These are phyloP conservation scores for Dryas alaskensis DNA, from an alignment of 306 rosid genomes.

Conservation along the genomic window DNA sequence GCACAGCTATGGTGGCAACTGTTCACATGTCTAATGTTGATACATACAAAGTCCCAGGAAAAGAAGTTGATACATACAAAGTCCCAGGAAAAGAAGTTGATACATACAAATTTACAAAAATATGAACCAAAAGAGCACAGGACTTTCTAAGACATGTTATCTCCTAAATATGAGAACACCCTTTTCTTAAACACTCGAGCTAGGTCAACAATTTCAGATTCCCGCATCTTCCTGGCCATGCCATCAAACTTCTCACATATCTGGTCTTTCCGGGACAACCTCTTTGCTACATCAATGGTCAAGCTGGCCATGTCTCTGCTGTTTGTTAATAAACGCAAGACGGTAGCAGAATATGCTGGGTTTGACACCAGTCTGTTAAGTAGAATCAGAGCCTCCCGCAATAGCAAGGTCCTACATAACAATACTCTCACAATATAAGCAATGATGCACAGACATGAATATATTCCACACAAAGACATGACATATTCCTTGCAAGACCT, in stretches of 20 bases:
- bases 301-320: conserved; percentile 70
- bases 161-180: conserved; percentile 60
- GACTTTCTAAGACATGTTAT: conserved; percentile 27
- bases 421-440: conserved; percentile 19
- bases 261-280: conserved; percentile 53
- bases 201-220: conserved; percentile 64
- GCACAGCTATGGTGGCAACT: background rate
- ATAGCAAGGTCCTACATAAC: conserved; percentile 66
- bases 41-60: too few relatives aligned
- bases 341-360: conserved; percentile 53
- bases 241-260: conserved; percentile 31
- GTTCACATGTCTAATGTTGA: too few relatives aligned
- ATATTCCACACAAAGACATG: background rate
- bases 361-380: conserved; percentile 78
- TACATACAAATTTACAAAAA: conserved; percentile 19
- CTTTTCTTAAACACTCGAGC: conserved; percentile 68
- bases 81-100: too few relatives aligned
- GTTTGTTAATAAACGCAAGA: conserved; percentile 48
- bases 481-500: background rate
- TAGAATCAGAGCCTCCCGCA: conserved; percentile 80
- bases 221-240: conserved; percentile 47
- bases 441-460: background rate
- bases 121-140: background rate
- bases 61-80: too few relatives aligned
- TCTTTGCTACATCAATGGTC: conserved; percentile 61